Evolutionary conservation across 139 green algal genomes (phyloP).

Genomic region (Yamagishiella unicocca): DNA sequence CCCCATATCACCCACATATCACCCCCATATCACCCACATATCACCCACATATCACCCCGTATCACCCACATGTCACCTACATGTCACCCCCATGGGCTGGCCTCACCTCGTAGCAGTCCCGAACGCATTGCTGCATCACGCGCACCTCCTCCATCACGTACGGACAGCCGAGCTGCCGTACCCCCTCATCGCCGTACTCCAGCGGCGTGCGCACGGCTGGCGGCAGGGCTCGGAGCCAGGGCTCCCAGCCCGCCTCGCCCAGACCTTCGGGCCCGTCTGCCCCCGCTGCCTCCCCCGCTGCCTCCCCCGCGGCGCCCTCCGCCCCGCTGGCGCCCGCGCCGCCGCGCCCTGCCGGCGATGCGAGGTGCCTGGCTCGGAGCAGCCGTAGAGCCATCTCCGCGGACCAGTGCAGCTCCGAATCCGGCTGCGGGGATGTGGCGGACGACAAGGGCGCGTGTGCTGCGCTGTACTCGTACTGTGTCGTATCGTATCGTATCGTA

Average conservation of each 20-base stretch:
- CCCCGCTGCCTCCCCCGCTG: background rate
- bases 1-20: no score
- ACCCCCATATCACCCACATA: no score
- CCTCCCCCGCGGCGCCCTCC: background rate
- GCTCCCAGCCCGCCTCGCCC: constrained; percentile 20
- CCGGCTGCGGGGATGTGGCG: background rate
- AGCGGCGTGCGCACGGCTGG: constrained; percentile 34
- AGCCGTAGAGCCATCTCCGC: constrained; percentile 39
- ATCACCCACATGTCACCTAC: background rate
- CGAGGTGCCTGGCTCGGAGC: constrained; percentile 3
- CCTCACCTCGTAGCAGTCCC: constrained; percentile 31
- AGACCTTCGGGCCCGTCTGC: background rate
- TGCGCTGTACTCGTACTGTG: no score
- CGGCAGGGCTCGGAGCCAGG: constrained; percentile 34
- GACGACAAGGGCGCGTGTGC: no score
- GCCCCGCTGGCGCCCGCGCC: background rate
- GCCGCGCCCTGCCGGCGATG: background rate
- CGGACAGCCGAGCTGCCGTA: constrained; percentile 20
- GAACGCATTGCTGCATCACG: constrained; percentile 48
- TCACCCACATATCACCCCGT: no score
- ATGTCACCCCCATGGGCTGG: background rate
- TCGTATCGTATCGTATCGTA: no score
- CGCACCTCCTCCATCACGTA: constrained; percentile 36
- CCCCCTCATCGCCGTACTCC: constrained; percentile 32
- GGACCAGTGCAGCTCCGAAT: constrained; percentile 44